Conservation (phyloP, 805 yeast species). For the Zygosaccharomyces rouxii region DNA sequence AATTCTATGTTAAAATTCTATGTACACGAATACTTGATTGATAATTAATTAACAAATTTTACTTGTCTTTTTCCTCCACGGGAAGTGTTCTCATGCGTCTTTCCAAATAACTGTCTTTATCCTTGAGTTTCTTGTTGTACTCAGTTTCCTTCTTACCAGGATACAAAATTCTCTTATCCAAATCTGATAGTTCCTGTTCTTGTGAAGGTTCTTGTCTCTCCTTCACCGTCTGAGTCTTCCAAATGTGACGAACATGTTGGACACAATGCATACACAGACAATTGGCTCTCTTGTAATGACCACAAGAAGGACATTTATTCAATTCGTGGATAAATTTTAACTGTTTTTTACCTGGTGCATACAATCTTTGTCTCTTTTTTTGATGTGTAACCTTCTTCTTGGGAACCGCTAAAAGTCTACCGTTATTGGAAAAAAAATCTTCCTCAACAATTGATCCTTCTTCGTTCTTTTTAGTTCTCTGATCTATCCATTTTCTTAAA, state of each 20-base stretch:
- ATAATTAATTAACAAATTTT: neutral
- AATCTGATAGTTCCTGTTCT: constrained; percentile 42
- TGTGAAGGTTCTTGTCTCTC: constrained; percentile 27
- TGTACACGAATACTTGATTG: neutral
- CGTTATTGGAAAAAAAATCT: constrained; percentile 52
- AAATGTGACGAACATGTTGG: constrained; percentile 67
- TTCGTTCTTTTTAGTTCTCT: neutral
- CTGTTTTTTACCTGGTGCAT: constrained; percentile 80
- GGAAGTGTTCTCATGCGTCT: constrained; percentile 55
- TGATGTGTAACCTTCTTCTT: constrained; percentile 88
- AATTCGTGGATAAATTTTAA: constrained; percentile 68
- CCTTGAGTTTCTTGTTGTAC: constrained; percentile 43
- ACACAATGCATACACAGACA: constrained; percentile 92
- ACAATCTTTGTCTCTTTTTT: constrained; percentile 77
- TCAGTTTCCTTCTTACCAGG: constrained; percentile 63
- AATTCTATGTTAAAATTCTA: neutral
- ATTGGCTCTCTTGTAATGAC: constrained; percentile 84
- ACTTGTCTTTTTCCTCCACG: constrained; percentile 36
- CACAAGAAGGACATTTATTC: constrained; percentile 93
- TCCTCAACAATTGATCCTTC: neutral
- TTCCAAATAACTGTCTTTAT: constrained; percentile 52
- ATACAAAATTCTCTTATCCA: constrained; percentile 62
- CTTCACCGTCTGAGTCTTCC: constrained; percentile 45
- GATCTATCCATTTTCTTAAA: constrained; percentile 5
- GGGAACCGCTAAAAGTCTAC: constrained; percentile 84